phyloP scores from a whole-genome alignment of 345 rosid species.

The Boechera stricta region DNA sequence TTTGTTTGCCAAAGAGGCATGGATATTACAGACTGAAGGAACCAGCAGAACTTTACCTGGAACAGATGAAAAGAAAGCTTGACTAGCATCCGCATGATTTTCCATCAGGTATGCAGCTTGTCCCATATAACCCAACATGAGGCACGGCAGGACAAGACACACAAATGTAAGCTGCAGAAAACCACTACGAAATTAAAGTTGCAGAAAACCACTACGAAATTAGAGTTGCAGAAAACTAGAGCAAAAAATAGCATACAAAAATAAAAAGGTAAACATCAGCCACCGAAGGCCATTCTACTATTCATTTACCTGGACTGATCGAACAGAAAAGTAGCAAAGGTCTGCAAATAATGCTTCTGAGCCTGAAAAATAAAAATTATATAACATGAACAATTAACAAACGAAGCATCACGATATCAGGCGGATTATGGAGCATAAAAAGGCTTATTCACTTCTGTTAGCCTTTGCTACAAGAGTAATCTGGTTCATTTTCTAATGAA shows the following conservation, averaged over 20 bases:
- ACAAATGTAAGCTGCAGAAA: slow-evolving; percentile 94
- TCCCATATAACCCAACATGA: slow-evolving; percentile 94
- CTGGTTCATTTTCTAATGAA: slow-evolving; percentile 31
- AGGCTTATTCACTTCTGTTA: slow-evolving; percentile 20
- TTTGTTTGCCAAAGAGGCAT: slow-evolving; percentile 16
- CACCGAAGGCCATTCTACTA: slow-evolving; percentile 32
- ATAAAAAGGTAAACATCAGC: slow-evolving; percentile 29
- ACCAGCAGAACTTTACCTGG: slow-evolving; percentile 69
- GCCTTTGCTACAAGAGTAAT: slow-evolving; percentile 10
- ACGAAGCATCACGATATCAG: background rate
- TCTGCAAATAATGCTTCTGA: slow-evolving; percentile 99
- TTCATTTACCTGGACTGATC: slow-evolving; percentile 88
- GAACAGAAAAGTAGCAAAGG: slow-evolving; percentile 96
- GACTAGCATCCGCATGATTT: slow-evolving; percentile 61
- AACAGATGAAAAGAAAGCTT: slow-evolving; percentile 84
- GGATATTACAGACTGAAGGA: slow-evolving; percentile 23
- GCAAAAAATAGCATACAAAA: slow-evolving; percentile 19
- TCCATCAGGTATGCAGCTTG: slow-evolving; percentile 96
- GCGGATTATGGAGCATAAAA: background rate
- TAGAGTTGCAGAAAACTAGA: slow-evolving; percentile 33
- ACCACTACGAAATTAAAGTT: slow-evolving; percentile 65
- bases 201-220: slow-evolving; percentile 61
- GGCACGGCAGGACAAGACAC: slow-evolving; percentile 95
- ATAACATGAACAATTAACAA: slow-evolving; percentile 19
- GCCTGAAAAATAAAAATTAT: slow-evolving; percentile 59